Evolutionary conservation across 179 eudicot genomes (phyloP).

Genomic region (Carnegiea gigantea): DNA sequence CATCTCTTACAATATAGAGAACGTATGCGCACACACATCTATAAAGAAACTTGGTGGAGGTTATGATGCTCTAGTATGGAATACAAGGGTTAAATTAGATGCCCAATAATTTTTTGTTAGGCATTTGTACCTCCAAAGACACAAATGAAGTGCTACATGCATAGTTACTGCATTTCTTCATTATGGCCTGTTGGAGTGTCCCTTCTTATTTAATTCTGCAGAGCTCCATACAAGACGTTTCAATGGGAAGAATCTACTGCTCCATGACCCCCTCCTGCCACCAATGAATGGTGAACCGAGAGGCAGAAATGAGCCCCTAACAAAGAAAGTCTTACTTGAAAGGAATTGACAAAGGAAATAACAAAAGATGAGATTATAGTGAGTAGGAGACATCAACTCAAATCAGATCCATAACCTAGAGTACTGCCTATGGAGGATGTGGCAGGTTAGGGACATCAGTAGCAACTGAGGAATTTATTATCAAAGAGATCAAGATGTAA

Average conservation of each 20-base stretch:
- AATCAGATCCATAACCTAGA: not conserved
- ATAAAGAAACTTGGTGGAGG: not conserved
- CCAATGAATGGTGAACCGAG: not conserved
- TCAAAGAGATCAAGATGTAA: not conserved
- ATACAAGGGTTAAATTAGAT: too few relatives aligned
- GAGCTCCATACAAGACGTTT: not conserved
- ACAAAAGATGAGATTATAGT: not conserved
- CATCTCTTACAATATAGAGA: not conserved
- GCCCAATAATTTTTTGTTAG: not conserved
- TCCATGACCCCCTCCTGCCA: not conserved
- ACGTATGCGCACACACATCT: too few relatives aligned
- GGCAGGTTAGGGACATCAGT: not conserved
- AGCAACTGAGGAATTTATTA: not conserved
- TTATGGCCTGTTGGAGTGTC: not conserved
- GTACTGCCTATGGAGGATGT: not conserved
- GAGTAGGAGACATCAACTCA: not conserved
- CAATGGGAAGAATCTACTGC: not conserved
- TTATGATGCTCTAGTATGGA: not conserved
- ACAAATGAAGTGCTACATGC: not conserved
- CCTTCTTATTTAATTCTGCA: too few relatives aligned
- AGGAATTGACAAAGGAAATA: not conserved
- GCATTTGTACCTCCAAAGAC: not conserved
- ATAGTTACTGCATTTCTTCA: not conserved
- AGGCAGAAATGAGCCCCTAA: not conserved
- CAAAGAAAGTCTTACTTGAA: not conserved